phyloP scores from a whole-genome alignment of 805 yeast species.

The Phaffomyces opuntiae region DNA sequence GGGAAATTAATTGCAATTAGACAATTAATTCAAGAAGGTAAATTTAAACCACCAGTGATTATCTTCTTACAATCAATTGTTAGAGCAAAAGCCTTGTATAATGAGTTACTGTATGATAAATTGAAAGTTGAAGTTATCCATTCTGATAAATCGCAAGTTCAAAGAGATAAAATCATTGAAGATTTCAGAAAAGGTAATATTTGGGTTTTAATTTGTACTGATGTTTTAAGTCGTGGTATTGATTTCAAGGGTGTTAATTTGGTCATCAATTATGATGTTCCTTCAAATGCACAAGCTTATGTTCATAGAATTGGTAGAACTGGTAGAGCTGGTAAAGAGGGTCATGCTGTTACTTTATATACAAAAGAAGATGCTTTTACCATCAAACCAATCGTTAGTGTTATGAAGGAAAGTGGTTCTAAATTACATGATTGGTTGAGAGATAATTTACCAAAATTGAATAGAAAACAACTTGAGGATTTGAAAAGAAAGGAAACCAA shows the following conservation, averaged over 20 bases:
- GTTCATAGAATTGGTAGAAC: slow-evolving; percentile 99
- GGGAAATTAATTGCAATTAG: slow-evolving; percentile 92
- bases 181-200: slow-evolving; percentile 83
- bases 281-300: slow-evolving; percentile 87
- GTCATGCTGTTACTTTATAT: slow-evolving; percentile 86
- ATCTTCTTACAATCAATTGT: slow-evolving; percentile 87
- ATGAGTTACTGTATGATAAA: slow-evolving; percentile 86
- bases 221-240: slow-evolving; percentile 92
- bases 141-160: slow-evolving; percentile 85
- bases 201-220: slow-evolving; percentile 96
- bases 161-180: slow-evolving; percentile 79
- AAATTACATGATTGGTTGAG: slow-evolving; percentile 76
- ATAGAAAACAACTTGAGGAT: slow-evolving; percentile 53
- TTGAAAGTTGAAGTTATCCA: slow-evolving; percentile 93
- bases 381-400: slow-evolving; percentile 81
- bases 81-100: slow-evolving; percentile 92
- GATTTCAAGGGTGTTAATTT: slow-evolving; percentile 94
- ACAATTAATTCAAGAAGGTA: slow-evolving; percentile 78
- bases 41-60: slow-evolving; percentile 86
- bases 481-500: slow-evolving; percentile 52
- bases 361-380: slow-evolving; percentile 80
- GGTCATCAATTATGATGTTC: slow-evolving; percentile 95
- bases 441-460: slow-evolving; percentile 54
- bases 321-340: slow-evolving; percentile 87
- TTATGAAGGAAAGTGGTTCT: slow-evolving; percentile 89